These are phyloP conservation scores for Hirschioporus abietinus DNA, from an alignment of 768 basidiomycete genomes.

Conservation along the genomic window DNA sequence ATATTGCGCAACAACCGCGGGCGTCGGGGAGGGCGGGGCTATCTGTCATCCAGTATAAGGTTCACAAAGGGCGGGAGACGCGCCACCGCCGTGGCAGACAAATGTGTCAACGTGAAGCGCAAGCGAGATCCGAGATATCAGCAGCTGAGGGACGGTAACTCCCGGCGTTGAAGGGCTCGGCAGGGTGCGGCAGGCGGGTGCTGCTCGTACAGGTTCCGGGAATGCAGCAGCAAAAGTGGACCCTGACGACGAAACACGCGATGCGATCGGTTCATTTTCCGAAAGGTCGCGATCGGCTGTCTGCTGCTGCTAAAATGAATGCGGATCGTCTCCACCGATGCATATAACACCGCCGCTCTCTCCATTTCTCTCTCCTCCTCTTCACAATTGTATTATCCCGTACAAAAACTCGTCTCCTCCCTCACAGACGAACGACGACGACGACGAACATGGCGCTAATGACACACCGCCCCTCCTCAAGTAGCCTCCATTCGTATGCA, in stretches of 20 bases:
- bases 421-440: neutral
- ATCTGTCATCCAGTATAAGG: no score
- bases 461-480: neutral
- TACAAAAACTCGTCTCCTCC: neutral
- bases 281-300: no score
- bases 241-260: neutral
- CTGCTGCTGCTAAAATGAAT: neutral
- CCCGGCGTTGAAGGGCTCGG: neutral
- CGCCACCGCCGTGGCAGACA: neutral
- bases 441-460: neutral
- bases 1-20: no score
- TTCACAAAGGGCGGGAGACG: no score
- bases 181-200: neutral
- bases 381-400: neutral
- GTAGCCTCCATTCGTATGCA: neutral
- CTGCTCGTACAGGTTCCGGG: neutral
- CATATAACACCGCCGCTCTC: neutral
- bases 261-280: neutral
- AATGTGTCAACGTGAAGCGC: neutral
- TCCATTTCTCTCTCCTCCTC: neutral
- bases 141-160: neutral
- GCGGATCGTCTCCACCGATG: neutral
- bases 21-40: neutral
- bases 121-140: neutral
- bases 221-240: neutral